Conservation (phyloP, 176 grass and related monocot genomes). For the Carex scoparia region DNA sequence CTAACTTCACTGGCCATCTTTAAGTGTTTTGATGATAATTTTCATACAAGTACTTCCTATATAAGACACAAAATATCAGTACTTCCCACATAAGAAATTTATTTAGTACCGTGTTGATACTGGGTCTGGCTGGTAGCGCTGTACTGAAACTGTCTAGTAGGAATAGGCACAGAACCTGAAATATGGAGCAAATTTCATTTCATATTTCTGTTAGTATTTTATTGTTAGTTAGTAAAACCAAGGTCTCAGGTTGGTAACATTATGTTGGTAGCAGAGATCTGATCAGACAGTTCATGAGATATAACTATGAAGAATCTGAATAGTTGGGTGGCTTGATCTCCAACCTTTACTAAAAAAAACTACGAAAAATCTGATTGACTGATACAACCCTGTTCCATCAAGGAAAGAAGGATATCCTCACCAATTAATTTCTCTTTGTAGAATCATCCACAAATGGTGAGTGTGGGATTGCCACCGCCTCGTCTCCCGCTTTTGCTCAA, state of each 20-base stretch:
- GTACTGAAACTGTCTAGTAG: background rate
- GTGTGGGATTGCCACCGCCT: conserved; percentile 10
- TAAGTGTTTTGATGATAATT: background rate
- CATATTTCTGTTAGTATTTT: background rate
- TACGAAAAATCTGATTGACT: background rate
- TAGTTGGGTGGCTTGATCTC: too few species aligned
- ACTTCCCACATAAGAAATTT: background rate
- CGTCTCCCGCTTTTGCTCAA: conserved; percentile 55
- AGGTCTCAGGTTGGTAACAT: background rate
- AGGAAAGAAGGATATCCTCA: background rate
- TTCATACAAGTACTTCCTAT: background rate
- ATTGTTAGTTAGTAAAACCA: background rate
- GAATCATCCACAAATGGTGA: conserved; percentile 50
- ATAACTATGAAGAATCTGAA: background rate
- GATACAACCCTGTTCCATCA: background rate
- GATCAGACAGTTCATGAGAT: background rate
- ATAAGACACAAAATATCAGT: background rate
- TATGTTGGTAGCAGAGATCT: background rate
- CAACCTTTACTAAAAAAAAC: too few species aligned
- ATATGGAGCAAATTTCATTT: background rate
- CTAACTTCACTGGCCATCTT: background rate
- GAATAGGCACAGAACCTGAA: background rate
- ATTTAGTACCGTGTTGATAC: background rate
- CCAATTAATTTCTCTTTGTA: conserved; percentile 21
- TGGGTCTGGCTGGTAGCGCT: background rate